Percentiles rank a stretch among this genome's conserved stretches.
Evolutionary conservation across 1,284 basidiomycete genomes (phyloP).

Genomic region (Irpex sp.): DNA sequence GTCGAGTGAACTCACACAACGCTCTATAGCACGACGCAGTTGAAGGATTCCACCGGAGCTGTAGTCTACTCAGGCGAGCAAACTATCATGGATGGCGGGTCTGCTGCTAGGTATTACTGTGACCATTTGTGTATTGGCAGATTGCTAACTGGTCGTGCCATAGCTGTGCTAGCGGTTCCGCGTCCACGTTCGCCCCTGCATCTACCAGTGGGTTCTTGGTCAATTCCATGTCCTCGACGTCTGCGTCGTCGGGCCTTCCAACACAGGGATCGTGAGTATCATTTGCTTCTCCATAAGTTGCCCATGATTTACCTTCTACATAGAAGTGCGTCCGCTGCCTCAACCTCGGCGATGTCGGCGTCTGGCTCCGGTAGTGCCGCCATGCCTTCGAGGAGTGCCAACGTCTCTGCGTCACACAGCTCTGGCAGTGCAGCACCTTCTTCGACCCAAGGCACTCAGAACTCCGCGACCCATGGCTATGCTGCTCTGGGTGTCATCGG

Average conservation of each 20-base stretch:
- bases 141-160: not conserved
- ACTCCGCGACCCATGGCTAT: slow-evolving; percentile 10
- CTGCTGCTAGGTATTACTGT: not conserved
- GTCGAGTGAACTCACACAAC: not conserved
- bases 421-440: slow-evolving; percentile 11
- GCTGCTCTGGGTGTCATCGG: slow-evolving; percentile 27
- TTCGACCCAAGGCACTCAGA: slow-evolving; percentile 9
- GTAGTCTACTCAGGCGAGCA: slow-evolving; percentile 9
- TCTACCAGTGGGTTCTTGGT: not conserved
- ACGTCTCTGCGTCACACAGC: slow-evolving; percentile 5
- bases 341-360: slow-evolving; percentile 15
- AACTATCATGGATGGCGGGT: slow-evolving; percentile 1
- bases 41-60: slow-evolving; percentile 54
- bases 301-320: not conserved
- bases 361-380: slow-evolving; percentile 14
- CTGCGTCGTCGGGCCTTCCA: not conserved
- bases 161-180: slow-evolving; percentile 8
- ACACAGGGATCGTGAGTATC: slow-evolving; percentile 21
- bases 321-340: slow-evolving; percentile 12
- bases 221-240: not conserved
- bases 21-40: slow-evolving; percentile 36
- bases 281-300: not conserved
- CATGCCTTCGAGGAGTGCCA: not conserved
- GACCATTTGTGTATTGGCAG: not conserved
- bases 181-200: not conserved